A percentile compares a stretch with the other conserved stretches of the same genome.
These are phyloP conservation scores for Rhodotorula sp. DNA, from an alignment of 1,284 basidiomycete species.

Conservation along the genomic window DNA sequence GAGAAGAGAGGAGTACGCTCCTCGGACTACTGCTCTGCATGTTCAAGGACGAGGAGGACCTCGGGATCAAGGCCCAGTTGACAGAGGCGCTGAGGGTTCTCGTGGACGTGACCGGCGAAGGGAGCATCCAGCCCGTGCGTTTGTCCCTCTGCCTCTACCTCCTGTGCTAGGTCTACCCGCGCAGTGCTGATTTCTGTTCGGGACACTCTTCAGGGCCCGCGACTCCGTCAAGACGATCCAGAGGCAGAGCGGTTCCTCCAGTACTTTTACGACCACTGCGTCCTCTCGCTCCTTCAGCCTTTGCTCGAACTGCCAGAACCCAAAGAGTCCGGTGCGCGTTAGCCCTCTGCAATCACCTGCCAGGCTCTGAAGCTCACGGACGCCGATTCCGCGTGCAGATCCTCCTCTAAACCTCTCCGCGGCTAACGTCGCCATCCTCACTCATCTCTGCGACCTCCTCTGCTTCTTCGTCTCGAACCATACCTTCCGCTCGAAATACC, in stretches of 20 bases:
- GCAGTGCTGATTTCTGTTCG: not conserved
- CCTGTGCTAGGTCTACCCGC: too few species aligned
- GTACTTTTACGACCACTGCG: slow-evolving; percentile 81
- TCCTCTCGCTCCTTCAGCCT: slow-evolving; percentile 73
- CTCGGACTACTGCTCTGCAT: slow-evolving; percentile 72
- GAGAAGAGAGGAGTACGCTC: slow-evolving; percentile 57
- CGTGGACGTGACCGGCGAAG: slow-evolving; percentile 61
- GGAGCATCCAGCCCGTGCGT: slow-evolving; percentile 49
- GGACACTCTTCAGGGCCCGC: slow-evolving; percentile 29
- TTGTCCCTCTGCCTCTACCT: not conserved
- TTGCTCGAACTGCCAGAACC: slow-evolving; percentile 74
- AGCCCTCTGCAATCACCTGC: not conserved
- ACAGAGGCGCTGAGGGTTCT: slow-evolving; percentile 84
- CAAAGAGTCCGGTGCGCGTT: slow-evolving; percentile 44
- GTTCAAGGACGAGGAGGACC: slow-evolving; percentile 72
- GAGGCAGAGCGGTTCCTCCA: slow-evolving; percentile 82
- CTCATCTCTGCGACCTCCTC: slow-evolving; percentile 66
- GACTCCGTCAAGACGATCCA: slow-evolving; percentile 63
- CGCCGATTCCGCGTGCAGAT: slow-evolving; percentile 8
- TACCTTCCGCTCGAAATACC: slow-evolving; percentile 81
- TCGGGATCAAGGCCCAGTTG: slow-evolving; percentile 86
- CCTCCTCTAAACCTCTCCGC: slow-evolving; percentile 26
- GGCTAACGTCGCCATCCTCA: slow-evolving; percentile 44
- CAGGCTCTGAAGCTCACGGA: not conserved
- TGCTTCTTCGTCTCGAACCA: slow-evolving; percentile 86